These are phyloP conservation scores for Daldinia decipiens DNA, from an alignment of 495 filamentous ascomycete species.

Conservation along the genomic window DNA sequence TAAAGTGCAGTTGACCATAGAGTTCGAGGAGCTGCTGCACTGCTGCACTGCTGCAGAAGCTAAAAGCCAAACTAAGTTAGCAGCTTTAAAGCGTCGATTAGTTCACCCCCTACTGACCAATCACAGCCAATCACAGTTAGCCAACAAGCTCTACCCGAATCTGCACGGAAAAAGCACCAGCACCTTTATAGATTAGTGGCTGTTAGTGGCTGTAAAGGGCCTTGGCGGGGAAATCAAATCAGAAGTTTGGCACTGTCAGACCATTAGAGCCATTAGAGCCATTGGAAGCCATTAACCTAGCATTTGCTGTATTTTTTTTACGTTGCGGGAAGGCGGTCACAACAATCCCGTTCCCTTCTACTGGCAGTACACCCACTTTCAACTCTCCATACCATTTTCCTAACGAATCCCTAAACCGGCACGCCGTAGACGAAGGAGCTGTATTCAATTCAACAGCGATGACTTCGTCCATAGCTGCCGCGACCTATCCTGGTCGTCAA, in stretches of 20 bases:
- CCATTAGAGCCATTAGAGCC: slow-evolving; percentile 27
- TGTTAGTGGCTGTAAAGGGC: slow-evolving; percentile 23
- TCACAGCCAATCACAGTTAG: slow-evolving; percentile 27
- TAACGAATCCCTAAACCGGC: slow-evolving; percentile 30
- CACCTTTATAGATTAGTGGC: slow-evolving; percentile 20
- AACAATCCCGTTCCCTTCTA: slow-evolving; percentile 39
- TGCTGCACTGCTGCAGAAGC: background rate
- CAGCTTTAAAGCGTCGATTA: slow-evolving; percentile 19
- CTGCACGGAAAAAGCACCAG: slow-evolving; percentile 4
- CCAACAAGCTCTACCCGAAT: slow-evolving; percentile 27
- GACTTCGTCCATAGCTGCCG: slow-evolving; percentile 51
- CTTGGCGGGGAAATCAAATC: slow-evolving; percentile 27
- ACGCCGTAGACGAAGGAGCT: slow-evolving; percentile 51
- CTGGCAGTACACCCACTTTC: slow-evolving; percentile 36
- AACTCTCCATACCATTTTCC: background rate
- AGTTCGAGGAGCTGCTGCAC: slow-evolving; percentile 20
- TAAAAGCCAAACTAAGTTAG: slow-evolving; percentile 6
- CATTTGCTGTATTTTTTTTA: slow-evolving; percentile 47
- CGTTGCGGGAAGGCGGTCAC: slow-evolving; percentile 50
- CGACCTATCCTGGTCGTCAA: slow-evolving; percentile 35
- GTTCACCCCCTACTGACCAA: background rate
- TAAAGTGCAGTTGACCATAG: slow-evolving; percentile 7
- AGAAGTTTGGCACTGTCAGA: slow-evolving; percentile 31
- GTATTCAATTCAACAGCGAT: slow-evolving; percentile 49
- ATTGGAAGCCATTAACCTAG: slow-evolving; percentile 26